A percentile compares a stretch with the other conserved stretches of the same genome.
Evolutionary conservation across 2,329 filamentous ascomycete genomes (phyloP).

Genomic region (Trichophyton simii): DNA sequence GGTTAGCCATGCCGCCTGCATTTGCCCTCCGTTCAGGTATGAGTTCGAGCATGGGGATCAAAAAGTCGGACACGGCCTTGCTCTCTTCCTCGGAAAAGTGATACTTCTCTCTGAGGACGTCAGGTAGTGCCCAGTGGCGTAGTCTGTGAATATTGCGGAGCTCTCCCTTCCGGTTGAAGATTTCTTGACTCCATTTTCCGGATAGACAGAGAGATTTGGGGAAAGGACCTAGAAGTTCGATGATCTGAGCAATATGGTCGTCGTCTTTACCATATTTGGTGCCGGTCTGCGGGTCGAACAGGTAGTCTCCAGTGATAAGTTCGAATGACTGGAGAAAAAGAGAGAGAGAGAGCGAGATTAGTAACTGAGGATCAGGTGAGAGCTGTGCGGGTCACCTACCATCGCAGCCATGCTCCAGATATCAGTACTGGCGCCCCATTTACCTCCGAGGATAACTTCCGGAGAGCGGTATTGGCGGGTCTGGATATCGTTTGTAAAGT

Average conservation of each 20-base stretch:
- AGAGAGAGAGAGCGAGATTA: not conserved
- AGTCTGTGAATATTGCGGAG: conserved; percentile 93
- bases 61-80: conserved; percentile 65
- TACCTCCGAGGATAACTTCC: conserved; percentile 88
- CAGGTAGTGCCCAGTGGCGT: conserved; percentile 86
- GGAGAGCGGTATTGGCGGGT: conserved; percentile 94
- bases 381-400: conserved; percentile 42
- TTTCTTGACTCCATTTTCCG: conserved; percentile 96
- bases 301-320: conserved; percentile 92
- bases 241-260: conserved; percentile 97
- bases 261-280: conserved; percentile 99
- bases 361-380: not conserved
- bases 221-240: conserved; percentile 87
- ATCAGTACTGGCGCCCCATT: conserved; percentile 99
- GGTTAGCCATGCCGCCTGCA: conserved; percentile 85
- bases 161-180: conserved; percentile 95
- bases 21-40: conserved; percentile 82
- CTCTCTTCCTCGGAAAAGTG: conserved; percentile 79
- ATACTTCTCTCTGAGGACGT: conserved; percentile 92
- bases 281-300: conserved; percentile 95
- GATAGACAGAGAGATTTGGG: conserved; percentile 83
- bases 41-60: conserved; percentile 83
- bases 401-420: conserved; percentile 99
- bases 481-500: conserved; percentile 99
- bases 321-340: conserved; percentile 48